These are phyloP conservation scores for Cylindrotheca fusiformis DNA, from an alignment of 108 stramenopile genomes.

Conservation along the genomic window DNA sequence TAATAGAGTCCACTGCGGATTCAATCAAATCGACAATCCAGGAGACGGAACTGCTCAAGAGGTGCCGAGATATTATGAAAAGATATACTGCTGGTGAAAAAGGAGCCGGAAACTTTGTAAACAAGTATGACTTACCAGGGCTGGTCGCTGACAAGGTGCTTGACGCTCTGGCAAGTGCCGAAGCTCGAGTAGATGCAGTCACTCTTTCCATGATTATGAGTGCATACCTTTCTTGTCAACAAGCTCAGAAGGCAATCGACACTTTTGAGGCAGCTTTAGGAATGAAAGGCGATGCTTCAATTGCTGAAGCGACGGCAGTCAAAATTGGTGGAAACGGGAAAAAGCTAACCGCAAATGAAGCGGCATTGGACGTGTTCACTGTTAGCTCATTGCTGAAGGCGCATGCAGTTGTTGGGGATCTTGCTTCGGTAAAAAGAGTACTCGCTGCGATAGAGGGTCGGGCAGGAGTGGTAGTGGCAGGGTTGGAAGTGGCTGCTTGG, in stretches of 20 bases:
- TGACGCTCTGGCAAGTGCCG: constrained; percentile 71
- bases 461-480: constrained; percentile 36
- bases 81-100: constrained; percentile 44
- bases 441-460: constrained; percentile 75
- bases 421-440: constrained; percentile 52
- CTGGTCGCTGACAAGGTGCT: constrained; percentile 81
- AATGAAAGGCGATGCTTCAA: constrained; percentile 57
- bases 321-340: constrained; percentile 29
- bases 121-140: constrained; percentile 50
- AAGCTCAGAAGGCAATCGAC: constrained; percentile 55
- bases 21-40: constrained; percentile 6
- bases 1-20: not conserved
- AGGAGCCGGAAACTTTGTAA: constrained; percentile 35
- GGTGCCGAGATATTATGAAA: constrained; percentile 71
- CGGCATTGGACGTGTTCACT: constrained; percentile 70
- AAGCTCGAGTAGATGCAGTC: constrained; percentile 59
- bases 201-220: constrained; percentile 75
- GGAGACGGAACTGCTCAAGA: constrained; percentile 39
- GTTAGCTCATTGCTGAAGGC: constrained; percentile 70
- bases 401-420: constrained; percentile 64
- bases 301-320: constrained; percentile 13
- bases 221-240: constrained; percentile 67
- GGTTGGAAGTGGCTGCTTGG: constrained; percentile 52
- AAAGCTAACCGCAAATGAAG: constrained; percentile 33
- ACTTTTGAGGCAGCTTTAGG: constrained; percentile 79